Percentiles rank a stretch among this genome's conserved stretches.
Evolutionary conservation across 495 filamentous ascomycete genomes (phyloP).

Genomic region (Pyronema domesticum): DNA sequence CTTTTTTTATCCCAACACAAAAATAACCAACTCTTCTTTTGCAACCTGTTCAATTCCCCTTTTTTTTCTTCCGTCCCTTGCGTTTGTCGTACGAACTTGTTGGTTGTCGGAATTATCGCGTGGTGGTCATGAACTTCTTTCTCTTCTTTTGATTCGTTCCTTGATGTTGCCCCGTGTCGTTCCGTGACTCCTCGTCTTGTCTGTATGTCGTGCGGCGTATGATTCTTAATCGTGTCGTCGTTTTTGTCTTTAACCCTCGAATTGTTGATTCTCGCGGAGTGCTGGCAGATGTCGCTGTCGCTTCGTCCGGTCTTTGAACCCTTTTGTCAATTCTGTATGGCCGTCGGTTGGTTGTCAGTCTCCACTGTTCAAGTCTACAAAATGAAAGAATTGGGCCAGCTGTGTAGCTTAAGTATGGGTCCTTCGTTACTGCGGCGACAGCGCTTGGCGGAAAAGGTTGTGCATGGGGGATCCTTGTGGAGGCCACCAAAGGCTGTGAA

Average conservation of each 20-base stretch:
- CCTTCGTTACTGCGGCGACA: constrained; percentile 24
- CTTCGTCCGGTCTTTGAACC: neutral
- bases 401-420: constrained; percentile 24
- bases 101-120: too few relatives aligned
- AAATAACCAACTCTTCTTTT: neutral
- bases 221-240: too few relatives aligned
- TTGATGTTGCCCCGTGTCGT: too few relatives aligned
- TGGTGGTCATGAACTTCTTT: too few relatives aligned
- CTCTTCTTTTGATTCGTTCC: too few relatives aligned
- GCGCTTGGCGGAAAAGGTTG: constrained; percentile 13
- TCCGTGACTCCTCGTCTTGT: too few relatives aligned
- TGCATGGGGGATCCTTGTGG: neutral
- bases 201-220: too few relatives aligned
- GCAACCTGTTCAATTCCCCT: neutral
- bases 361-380: neutral
- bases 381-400: constrained; percentile 11
- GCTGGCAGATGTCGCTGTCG: neutral
- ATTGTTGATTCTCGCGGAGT: neutral
- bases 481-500: too few relatives aligned
- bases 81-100: neutral
- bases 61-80: neutral
- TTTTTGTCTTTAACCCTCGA: neutral
- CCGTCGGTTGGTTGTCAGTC: too few relatives aligned
- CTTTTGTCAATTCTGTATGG: too few relatives aligned
- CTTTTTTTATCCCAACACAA: neutral